A percentile compares a stretch with the other conserved stretches of the same genome.
phyloP scores from a whole-genome alignment of 148 eudicot species.

The Camellia sinensis region DNA sequence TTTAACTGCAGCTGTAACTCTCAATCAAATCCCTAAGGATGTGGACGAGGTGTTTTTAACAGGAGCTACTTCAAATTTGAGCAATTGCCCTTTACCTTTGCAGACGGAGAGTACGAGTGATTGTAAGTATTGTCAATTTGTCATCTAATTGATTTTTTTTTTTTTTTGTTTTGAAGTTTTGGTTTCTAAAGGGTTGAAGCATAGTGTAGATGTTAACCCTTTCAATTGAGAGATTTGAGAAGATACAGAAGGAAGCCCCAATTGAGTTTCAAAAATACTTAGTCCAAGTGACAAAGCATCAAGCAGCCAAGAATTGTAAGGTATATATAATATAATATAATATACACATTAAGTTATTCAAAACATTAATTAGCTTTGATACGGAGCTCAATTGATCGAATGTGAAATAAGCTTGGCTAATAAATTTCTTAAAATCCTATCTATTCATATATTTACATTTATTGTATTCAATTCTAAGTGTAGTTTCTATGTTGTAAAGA shows the following conservation, averaged over 20 bases:
- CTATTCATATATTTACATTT: background rate
- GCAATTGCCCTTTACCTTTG: constrained; percentile 78
- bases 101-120: constrained; percentile 46
- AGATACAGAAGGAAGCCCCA: constrained; percentile 82
- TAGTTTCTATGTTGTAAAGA: too few species aligned
- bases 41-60: constrained; percentile 68
- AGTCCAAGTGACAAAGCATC: constrained; percentile 85
- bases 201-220: constrained; percentile 75
- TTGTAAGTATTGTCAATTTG: constrained; percentile 32
- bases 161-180: background rate
- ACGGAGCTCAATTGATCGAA: too few species aligned
- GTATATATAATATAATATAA: constrained; percentile 21
- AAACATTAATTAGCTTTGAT: too few species aligned
- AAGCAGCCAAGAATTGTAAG: constrained; percentile 88
- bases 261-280: constrained; percentile 63
- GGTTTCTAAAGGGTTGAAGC: background rate
- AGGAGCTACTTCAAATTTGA: constrained; percentile 83
- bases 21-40: constrained; percentile 47
- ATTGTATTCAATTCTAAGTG: too few species aligned
- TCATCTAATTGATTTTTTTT: background rate
- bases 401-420: too few species aligned
- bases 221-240: constrained; percentile 83
- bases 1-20: constrained; percentile 70
- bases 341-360: background rate
- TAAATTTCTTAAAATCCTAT: too few species aligned